Conservation (phyloP, 352 stramenopile genomes). For the Phytophthora pseudosyringae region DNA sequence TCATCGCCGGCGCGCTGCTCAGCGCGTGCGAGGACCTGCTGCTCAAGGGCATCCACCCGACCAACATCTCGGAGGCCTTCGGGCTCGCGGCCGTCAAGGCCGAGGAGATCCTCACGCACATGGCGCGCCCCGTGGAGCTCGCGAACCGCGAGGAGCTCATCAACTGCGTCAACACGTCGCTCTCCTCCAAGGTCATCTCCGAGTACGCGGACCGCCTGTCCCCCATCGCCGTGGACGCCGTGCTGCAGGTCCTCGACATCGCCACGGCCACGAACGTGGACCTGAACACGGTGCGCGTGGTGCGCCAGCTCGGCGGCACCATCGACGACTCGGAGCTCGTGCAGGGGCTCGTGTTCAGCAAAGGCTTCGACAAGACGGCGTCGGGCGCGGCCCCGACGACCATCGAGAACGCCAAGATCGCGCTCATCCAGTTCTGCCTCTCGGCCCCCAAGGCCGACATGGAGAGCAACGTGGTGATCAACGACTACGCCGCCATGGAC, state of each 20-base stretch:
- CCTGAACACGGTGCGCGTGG: constrained; percentile 97
- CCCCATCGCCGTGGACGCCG: constrained; percentile 98
- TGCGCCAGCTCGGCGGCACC: constrained; percentile 98
- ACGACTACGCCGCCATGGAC: constrained; percentile 99
- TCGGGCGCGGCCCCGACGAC: constrained; percentile 46
- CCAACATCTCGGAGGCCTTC: constrained; percentile 97
- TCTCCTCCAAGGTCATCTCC: constrained; percentile 97
- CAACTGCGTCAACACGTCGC: constrained; percentile 98
- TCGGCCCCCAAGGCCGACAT: constrained; percentile 99
- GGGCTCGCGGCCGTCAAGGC: constrained; percentile 90
- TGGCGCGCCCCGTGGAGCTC: constrained; percentile 94
- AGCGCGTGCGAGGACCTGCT: constrained; percentile 94
- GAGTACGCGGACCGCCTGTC: constrained; percentile 98
- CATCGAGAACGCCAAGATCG: constrained; percentile 99
- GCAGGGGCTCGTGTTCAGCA: constrained; percentile 97
- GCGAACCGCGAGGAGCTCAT: constrained; percentile 96
- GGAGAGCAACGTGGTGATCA: constrained; percentile 99
- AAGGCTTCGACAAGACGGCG: constrained; percentile 91
- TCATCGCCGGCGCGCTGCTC: constrained; percentile 98
- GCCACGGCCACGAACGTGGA: constrained; percentile 96
- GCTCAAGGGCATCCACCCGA: constrained; percentile 98
- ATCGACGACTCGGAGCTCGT: constrained; percentile 99
- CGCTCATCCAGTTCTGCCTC: constrained; percentile 99
- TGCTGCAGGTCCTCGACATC: constrained; percentile 97
- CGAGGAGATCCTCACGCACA: constrained; percentile 90